Evolutionary conservation across 2,329 filamentous ascomycete species (phyloP).

Genomic region (Lecanicillium sp.): DNA sequence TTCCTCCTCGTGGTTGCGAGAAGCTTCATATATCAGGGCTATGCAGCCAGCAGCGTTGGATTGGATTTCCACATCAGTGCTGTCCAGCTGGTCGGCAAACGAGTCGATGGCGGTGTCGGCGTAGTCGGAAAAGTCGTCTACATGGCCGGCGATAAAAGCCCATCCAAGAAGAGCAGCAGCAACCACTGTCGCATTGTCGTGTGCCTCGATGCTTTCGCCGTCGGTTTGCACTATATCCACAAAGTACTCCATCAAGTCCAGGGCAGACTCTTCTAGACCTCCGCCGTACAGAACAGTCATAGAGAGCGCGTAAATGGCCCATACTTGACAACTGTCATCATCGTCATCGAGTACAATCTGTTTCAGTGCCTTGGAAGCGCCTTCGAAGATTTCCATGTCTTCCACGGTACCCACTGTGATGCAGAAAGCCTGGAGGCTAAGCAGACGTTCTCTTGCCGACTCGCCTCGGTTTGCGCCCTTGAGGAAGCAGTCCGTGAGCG

Average conservation of each 20-base stretch:
- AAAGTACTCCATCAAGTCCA: conserved; percentile 67
- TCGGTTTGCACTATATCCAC: conserved; percentile 75
- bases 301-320: conserved; percentile 67
- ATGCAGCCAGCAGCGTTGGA: conserved; percentile 73
- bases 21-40: conserved; percentile 72
- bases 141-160: conserved; percentile 70
- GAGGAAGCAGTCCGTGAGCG: conserved; percentile 57
- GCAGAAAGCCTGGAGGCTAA: conserved; percentile 65
- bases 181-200: conserved; percentile 64
- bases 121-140: conserved; percentile 65
- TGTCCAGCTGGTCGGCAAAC: conserved; percentile 80
- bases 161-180: conserved; percentile 69
- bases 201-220: conserved; percentile 62
- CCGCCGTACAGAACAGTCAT: conserved; percentile 71
- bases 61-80: conserved; percentile 63
- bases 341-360: conserved; percentile 44
- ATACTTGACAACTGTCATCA: conserved; percentile 55
- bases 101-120: conserved; percentile 69
- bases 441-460: conserved; percentile 59
- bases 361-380: conserved; percentile 19
- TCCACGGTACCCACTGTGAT: conserved; percentile 63
- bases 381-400: conserved; percentile 33
- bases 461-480: conserved; percentile 63
- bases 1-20: conserved; percentile 39
- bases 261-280: conserved; percentile 57